Base-by-base conservation (phyloP, 1,284 basidiomycete species). In the Tilletia walkeri region DNA sequence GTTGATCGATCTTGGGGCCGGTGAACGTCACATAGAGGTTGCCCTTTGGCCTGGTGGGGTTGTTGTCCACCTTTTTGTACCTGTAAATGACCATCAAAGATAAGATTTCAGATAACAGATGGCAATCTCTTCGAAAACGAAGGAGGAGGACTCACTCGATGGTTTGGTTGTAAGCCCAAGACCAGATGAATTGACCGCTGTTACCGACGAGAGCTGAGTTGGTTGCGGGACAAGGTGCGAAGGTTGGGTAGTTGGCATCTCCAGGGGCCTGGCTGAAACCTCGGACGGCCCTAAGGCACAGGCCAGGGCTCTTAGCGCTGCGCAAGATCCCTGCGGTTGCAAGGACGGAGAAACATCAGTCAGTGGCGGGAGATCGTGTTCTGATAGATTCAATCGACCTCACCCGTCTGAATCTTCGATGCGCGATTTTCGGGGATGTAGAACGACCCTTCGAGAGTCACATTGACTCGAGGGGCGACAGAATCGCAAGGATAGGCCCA, bases 1-100 rank as follows among this genome's bases (percentile, higher is more conserved):
- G 24, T 30, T 34, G 54, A 24, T 34, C 54, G 20, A 56, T 56
- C 54, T 56, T 56, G 54, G 54, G 54, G 5, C 54, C 54, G 54
- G 54, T 56, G 54, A 56, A 56, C 1, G 54, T 56, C 16, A 56
- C 54, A 1, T 24, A n/a, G n/a, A 56, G 20, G 54, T 4, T 20
- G 54, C 54, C 54, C 24, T 56, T 20, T 7, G 54, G 54, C 20
- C 54, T 20, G 1, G 20, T 34, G 34, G 54, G 54, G 24, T n/a
- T 56, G 54, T 30, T 56, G 54, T 30, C 20, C 24, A 56, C 54
- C 54, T 56, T 56, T 34, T 56, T 56, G 54, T 4, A 30, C 41
- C 41, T 45, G 14, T 1, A 45, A 9, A 30, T 30, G 24, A 7
- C 41, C 41, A 45, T 1, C 6, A 3, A 14, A 45, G 14, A 45